A percentile compares a stretch with the other conserved stretches of the same genome.
Evolutionary conservation across 2,329 filamentous ascomycete genomes (phyloP).

Genomic region (Phoma sp.): DNA sequence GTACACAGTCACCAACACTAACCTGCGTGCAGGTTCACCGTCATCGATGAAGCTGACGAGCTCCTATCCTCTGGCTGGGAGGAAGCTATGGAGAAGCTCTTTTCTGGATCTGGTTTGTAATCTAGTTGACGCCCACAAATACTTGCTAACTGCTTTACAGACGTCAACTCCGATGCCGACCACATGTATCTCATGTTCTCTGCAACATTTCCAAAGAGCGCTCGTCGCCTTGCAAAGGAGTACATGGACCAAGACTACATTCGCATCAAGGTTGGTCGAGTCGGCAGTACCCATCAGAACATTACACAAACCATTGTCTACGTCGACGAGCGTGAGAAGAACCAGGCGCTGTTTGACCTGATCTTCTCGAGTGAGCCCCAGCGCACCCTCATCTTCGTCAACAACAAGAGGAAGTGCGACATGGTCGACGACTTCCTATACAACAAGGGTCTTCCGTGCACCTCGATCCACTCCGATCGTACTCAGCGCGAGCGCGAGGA

Average conservation of each 20-base stretch:
- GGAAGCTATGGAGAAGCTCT: conserved; percentile 75
- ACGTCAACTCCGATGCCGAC: conserved; percentile 78
- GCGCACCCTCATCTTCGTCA: conserved; percentile 90
- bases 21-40: conserved; percentile 28
- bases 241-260: conserved; percentile 78
- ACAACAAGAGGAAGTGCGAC: conserved; percentile 79
- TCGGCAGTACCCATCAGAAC: conserved; percentile 82
- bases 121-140: background rate
- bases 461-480: conserved; percentile 86
- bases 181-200: conserved; percentile 85
- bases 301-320: conserved; percentile 79
- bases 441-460: conserved; percentile 79
- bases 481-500: conserved; percentile 93
- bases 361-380: conserved; percentile 73
- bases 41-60: conserved; percentile 91
- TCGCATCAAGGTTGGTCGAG: conserved; percentile 84
- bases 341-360: conserved; percentile 73
- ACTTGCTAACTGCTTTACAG: conserved; percentile 37
- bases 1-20: background rate
- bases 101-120: conserved; percentile 75
- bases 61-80: conserved; percentile 84
- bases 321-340: conserved; percentile 72
- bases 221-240: conserved; percentile 77
- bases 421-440: conserved; percentile 87
- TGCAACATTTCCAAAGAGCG: conserved; percentile 85